These are phyloP conservation scores for Sugiyamaella valdiviana DNA, from an alignment of 805 yeast species.

Conservation along the genomic window DNA sequence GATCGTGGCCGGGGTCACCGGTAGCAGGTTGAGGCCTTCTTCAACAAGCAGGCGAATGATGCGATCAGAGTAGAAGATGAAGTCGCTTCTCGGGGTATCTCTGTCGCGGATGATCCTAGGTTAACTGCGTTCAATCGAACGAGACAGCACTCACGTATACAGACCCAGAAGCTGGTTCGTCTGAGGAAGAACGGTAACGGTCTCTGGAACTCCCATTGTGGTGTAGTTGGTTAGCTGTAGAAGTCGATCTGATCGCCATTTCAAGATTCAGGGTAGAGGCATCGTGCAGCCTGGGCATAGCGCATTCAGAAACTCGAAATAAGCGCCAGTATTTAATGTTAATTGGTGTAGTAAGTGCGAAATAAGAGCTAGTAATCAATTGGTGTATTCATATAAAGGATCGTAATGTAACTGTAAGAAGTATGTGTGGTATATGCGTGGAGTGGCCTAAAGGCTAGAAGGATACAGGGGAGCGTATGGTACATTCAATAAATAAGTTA, in stretches of 20 bases:
- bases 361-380: too few species aligned
- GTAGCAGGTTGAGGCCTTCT: conserved; percentile 89
- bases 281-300: too few species aligned
- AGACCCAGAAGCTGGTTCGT: conserved; percentile 85
- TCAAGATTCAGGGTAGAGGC: too few species aligned
- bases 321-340: too few species aligned
- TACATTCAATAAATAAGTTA: background rate
- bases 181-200: conserved; percentile 71
- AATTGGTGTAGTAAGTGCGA: too few species aligned
- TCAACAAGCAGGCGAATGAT: conserved; percentile 91
- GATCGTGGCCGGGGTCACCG: conserved; percentile 65
- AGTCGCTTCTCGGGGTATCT: conserved; percentile 78
- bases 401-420: too few species aligned
- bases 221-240: background rate
- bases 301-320: too few species aligned
- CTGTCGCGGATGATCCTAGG: conserved; percentile 73
- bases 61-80: conserved; percentile 91
- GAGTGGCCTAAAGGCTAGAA: too few species aligned
- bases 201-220: conserved; percentile 28
- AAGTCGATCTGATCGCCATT: background rate
- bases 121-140: background rate
- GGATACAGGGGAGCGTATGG: background rate
- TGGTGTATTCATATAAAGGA: too few species aligned
- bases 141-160: conserved; percentile 46
- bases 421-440: too few species aligned